Percentiles rank a stretch among this genome's conserved stretches.
phyloP scores from a whole-genome alignment of 2,329 filamentous ascomycete species.

The Colletotrichum endophyticum region DNA sequence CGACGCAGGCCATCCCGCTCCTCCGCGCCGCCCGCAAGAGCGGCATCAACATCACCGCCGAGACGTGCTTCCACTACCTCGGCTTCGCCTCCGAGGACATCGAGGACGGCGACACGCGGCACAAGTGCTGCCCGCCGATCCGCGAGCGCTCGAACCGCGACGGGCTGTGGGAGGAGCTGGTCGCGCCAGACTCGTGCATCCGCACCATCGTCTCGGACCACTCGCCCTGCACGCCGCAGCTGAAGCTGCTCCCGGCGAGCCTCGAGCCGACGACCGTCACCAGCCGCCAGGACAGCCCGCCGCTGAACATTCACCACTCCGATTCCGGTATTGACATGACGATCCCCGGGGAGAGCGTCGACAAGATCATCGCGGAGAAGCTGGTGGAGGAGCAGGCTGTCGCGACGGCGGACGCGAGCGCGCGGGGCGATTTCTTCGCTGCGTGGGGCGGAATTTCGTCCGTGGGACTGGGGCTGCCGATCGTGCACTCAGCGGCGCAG shows the following conservation, averaged over 20 bases:
- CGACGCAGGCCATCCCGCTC: slow-evolving; percentile 85
- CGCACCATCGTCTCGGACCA: slow-evolving; percentile 94
- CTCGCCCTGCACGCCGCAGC: slow-evolving; percentile 91
- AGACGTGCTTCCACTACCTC: slow-evolving; percentile 96
- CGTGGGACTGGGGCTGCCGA: slow-evolving; percentile 89
- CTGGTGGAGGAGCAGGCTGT: slow-evolving; percentile 34
- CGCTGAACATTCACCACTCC: slow-evolving; percentile 46
- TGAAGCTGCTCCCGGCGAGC: slow-evolving; percentile 83
- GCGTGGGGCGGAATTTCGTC: slow-evolving; percentile 97
- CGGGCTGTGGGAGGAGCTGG: slow-evolving; percentile 84
- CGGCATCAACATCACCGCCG: slow-evolving; percentile 87
- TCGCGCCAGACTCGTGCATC: slow-evolving; percentile 76
- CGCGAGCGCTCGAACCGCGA: slow-evolving; percentile 83
- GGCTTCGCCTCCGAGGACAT: slow-evolving; percentile 84
- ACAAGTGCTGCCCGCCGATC: slow-evolving; percentile 96
- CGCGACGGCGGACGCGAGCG: slow-evolving; percentile 35
- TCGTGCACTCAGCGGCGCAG: slow-evolving; percentile 80
- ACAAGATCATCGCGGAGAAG: slow-evolving; percentile 23
- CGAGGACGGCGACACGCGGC: slow-evolving; percentile 82
- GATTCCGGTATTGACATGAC: slow-evolving; percentile 61
- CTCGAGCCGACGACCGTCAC: slow-evolving; percentile 38
- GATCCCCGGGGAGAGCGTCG: slow-evolving; percentile 29
- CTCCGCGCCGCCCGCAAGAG: slow-evolving; percentile 73
- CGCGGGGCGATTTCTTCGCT: slow-evolving; percentile 86
- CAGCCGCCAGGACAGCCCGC: not conserved